Percentiles rank a stretch among this genome's conserved stretches.
These are phyloP conservation scores for Xylaria cubensis DNA, from an alignment of 495 filamentous ascomycete genomes.

Conservation along the genomic window DNA sequence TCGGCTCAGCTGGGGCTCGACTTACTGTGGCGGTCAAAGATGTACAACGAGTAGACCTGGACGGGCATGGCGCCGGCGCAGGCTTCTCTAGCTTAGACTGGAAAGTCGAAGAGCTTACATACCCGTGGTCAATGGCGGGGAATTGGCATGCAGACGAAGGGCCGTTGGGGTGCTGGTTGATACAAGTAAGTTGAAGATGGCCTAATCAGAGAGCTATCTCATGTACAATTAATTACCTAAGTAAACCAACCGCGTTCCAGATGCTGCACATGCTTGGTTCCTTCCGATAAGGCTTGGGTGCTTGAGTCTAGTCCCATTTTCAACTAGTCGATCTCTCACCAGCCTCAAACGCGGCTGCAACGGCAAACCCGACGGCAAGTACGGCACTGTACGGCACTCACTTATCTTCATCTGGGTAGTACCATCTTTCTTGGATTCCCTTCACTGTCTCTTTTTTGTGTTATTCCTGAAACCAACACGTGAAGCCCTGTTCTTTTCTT, in stretches of 20 bases:
- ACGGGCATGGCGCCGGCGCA: conserved; percentile 56
- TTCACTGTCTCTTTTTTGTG: not conserved
- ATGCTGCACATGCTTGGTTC: not conserved
- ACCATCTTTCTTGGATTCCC: no score
- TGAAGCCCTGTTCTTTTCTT: no score
- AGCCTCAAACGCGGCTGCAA: conserved; percentile 19
- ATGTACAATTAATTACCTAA: not conserved
- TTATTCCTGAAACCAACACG: not conserved
- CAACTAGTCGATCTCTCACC: not conserved
- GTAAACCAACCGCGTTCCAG: not conserved
- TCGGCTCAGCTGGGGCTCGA: conserved; percentile 11
- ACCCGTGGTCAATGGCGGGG: conserved; percentile 28
- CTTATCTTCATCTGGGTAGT: not conserved
- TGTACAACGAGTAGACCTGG: conserved; percentile 97
- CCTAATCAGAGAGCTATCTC: not conserved
- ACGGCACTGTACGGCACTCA: conserved; percentile 23
- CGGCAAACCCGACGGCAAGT: conserved; percentile 18
- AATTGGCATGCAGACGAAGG: conserved; percentile 6
- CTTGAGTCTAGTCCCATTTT: conserved; percentile 6
- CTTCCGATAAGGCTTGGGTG: conserved; percentile 13
- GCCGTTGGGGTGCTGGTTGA: not conserved
- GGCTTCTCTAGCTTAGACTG: conserved; percentile 32
- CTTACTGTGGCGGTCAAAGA: conserved; percentile 97
- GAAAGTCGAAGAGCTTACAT: conserved; percentile 39
- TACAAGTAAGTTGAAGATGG: not conserved